Base-by-base conservation (phyloP, 306 rosid species). In the Acacia acuminata region DNA sequence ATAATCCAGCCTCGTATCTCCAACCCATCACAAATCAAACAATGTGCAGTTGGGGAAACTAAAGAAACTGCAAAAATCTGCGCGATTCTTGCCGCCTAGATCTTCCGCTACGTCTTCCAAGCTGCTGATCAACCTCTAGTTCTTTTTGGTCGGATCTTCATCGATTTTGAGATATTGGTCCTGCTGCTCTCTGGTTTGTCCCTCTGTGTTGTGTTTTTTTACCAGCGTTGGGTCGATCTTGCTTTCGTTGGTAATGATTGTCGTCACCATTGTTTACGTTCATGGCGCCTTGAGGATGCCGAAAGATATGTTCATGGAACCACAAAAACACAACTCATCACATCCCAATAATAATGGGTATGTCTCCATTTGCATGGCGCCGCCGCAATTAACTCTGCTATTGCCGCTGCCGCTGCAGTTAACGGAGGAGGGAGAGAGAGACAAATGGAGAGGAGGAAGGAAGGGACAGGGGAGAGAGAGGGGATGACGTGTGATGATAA, bases 71-170 rank as follows among this genome's bases (percentile, higher is more conserved):
- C n/a, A n/a, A n/a, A n/a, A n/a, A n/a, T n/a, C n/a, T n/a, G n/a
- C n/a, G n/a, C n/a, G n/a, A n/a, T 96, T 51, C 88, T 94, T 73
- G 87, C 89, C n/a, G 83, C 91, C 2, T 96, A 97, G 99, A 85
- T 94, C 70, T 96, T 96, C 86, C 98, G 94, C 56, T 94, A 96
- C 88, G 91, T 96, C 76, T 91, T 96, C 91, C 98, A 98, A 14
- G 94, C 99, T 9, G 45, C 99, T 15, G 99, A 93, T 64, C 99
- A 94, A 81, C 98, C 99, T 8, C 88, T 96, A 12, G 92, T 96
- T 69, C 44, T 96, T 25, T 78, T 96, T 32, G 97, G 97, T 42
- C 92, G 97, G 3, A 72, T 90, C 2, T 96, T 88, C 86, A 67
- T 93, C 11, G 97, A 94, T 20, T 91, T 90, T 20, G 98, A 96